These are phyloP conservation scores for Neurospora sp. DNA, from an alignment of 495 filamentous ascomycete species.

Conservation along the genomic window DNA sequence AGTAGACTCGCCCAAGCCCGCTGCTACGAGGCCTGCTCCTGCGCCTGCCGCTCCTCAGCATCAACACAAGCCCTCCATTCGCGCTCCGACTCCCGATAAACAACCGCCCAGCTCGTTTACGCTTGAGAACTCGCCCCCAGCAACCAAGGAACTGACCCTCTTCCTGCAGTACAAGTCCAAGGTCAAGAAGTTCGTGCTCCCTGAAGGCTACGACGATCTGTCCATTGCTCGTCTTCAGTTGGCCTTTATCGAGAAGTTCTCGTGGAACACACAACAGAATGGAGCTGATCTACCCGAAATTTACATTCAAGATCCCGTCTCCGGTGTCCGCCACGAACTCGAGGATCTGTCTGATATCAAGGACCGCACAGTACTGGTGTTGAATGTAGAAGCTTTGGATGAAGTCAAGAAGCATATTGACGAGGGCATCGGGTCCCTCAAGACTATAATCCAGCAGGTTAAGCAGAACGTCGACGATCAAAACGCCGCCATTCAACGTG, in stretches of 20 bases:
- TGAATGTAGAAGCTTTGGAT: conserved; percentile 91
- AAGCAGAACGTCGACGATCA: conserved; percentile 73
- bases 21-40: conserved; percentile 8
- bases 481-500: conserved; percentile 63
- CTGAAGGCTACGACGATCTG: conserved; percentile 71
- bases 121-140: conserved; percentile 60
- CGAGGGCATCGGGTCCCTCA: conserved; percentile 75
- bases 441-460: conserved; percentile 69
- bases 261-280: conserved; percentile 93
- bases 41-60: not conserved
- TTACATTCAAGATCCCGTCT: conserved; percentile 92
- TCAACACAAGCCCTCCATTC: conserved; percentile 1
- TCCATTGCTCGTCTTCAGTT: conserved; percentile 82
- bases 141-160: conserved; percentile 83
- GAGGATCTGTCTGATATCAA: conserved; percentile 94
- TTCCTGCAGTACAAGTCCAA: conserved; percentile 95
- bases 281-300: conserved; percentile 91
- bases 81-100: conserved; percentile 30
- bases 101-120: conserved; percentile 21
- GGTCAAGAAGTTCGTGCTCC: conserved; percentile 89
- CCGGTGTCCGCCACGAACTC: conserved; percentile 88
- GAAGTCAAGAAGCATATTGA: conserved; percentile 96
- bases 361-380: conserved; percentile 82
- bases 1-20: conserved; percentile 13
- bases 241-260: conserved; percentile 99